A percentile compares a stretch with the other conserved stretches of the same genome.
Conservation (phyloP, 2,329 filamentous ascomycete genomes). For the Lachnellula hyalina region DNA sequence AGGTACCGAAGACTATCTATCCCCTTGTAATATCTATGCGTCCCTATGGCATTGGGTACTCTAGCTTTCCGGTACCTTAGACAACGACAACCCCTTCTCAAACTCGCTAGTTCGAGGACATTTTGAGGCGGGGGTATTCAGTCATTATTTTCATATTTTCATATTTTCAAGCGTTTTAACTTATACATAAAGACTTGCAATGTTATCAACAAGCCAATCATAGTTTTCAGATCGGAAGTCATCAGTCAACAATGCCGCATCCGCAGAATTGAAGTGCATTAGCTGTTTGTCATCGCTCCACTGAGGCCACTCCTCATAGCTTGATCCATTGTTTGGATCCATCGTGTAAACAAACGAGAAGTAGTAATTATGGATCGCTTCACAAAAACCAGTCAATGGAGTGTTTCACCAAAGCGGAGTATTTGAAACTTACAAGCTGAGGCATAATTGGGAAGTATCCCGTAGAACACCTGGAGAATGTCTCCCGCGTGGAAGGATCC, state of each 20-base stretch:
- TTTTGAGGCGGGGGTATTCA: not conserved
- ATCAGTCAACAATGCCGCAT: constrained; percentile 38
- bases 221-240: constrained; percentile 42
- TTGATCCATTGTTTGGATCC: constrained; percentile 55
- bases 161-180: not conserved
- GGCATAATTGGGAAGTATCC: constrained; percentile 39
- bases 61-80: no score
- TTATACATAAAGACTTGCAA: constrained; percentile 21
- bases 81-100: no score
- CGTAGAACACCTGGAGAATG: constrained; percentile 57
- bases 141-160: not conserved
- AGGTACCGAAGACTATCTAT: no score
- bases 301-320: constrained; percentile 42
- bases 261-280: constrained; percentile 40
- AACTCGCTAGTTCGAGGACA: no score
- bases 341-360: constrained; percentile 65
- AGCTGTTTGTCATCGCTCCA: constrained; percentile 48
- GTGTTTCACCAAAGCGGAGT: not conserved
- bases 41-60: no score
- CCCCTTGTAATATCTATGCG: no score
- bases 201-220: constrained; percentile 34
- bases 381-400: not conserved
- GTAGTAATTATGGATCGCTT: constrained; percentile 60
- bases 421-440: constrained; percentile 36
- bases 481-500: constrained; percentile 74